A percentile compares a stretch with the other conserved stretches of the same genome.
These are phyloP conservation scores for Copromyces sp. DNA, from an alignment of 495 filamentous ascomycete genomes.

Conservation along the genomic window DNA sequence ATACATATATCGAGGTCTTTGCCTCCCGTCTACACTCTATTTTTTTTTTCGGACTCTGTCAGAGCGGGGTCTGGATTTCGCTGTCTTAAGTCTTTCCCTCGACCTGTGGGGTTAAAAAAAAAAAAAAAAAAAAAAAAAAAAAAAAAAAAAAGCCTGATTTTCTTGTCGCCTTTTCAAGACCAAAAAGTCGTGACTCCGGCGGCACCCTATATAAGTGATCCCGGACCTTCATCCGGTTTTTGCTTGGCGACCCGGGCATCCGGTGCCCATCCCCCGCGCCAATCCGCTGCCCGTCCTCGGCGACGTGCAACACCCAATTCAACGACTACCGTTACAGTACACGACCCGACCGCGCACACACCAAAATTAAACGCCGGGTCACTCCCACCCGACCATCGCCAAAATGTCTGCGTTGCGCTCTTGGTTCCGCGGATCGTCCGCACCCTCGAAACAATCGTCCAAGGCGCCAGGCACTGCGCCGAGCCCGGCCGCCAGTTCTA, in stretches of 20 bases:
- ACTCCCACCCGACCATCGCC: not conserved
- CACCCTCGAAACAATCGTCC: slow-evolving; percentile 14
- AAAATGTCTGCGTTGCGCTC: slow-evolving; percentile 21
- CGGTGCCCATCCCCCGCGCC: not conserved
- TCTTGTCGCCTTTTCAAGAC: not conserved
- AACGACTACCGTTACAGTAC: not conserved
- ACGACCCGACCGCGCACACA: not conserved
- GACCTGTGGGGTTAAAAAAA: not conserved
- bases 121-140: no score
- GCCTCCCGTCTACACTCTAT: not conserved
- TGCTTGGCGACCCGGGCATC: not conserved
- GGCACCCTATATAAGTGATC: not conserved
- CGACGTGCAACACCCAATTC: slow-evolving; percentile 1
- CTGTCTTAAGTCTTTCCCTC: not conserved
- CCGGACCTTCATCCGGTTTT: not conserved
- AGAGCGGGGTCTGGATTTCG: not conserved
- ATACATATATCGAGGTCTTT: not conserved
- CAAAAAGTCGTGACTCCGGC: not conserved
- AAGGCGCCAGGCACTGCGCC: slow-evolving; percentile 7
- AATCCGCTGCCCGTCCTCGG: not conserved
- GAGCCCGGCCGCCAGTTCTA: slow-evolving; percentile 18
- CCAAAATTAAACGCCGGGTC: not conserved
- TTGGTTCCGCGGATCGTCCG: slow-evolving; percentile 21
- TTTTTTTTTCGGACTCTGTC: not conserved
- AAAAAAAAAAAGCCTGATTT: not conserved